A percentile compares a stretch with the other conserved stretches of the same genome.
Conservation (phyloP, 2,329 filamentous ascomycete genomes). For the Fusarium hostae region DNA sequence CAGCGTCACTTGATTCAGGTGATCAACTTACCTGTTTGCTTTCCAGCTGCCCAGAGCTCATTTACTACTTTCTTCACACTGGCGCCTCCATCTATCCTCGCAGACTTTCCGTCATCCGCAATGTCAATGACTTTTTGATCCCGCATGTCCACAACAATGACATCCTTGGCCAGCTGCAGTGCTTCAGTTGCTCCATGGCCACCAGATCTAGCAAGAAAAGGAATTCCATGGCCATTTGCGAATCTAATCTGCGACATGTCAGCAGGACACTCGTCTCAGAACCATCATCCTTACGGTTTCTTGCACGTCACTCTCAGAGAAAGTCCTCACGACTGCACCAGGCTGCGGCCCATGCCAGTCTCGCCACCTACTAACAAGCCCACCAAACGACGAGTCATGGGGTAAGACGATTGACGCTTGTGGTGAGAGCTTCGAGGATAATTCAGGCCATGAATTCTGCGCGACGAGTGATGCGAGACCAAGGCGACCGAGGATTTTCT, state of each 20-base stretch:
- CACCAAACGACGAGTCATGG: background rate
- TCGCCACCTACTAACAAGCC: slow-evolving; percentile 16
- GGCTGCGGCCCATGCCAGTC: slow-evolving; percentile 31
- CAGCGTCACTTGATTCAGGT: background rate
- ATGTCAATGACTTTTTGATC: background rate
- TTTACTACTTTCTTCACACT: slow-evolving; percentile 17
- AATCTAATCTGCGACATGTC: slow-evolving; percentile 12
- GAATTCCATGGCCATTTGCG: slow-evolving; percentile 10
- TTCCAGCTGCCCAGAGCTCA: slow-evolving; percentile 13
- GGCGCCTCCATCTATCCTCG: slow-evolving; percentile 9
- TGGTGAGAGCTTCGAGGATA: slow-evolving; percentile 13
- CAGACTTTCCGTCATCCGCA: background rate
- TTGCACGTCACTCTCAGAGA: slow-evolving; percentile 25
- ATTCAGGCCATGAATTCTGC: slow-evolving; percentile 7
- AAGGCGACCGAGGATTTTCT: slow-evolving; percentile 8
- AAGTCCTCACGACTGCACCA: slow-evolving; percentile 7
- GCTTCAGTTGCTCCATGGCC: slow-evolving; percentile 30
- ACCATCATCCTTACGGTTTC: slow-evolving; percentile 6
- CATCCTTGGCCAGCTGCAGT: slow-evolving; percentile 17
- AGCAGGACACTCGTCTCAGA: fast-evolving
- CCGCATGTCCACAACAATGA: slow-evolving; percentile 17
- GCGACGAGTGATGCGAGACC: slow-evolving; percentile 8
- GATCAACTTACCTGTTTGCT: slow-evolving; percentile 23
- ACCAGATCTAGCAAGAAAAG: slow-evolving; percentile 27
- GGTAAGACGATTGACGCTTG: slow-evolving; percentile 17